Conservation (phyloP, 2,329 filamentous ascomycete species). For the Bipolaris cookei region DNA sequence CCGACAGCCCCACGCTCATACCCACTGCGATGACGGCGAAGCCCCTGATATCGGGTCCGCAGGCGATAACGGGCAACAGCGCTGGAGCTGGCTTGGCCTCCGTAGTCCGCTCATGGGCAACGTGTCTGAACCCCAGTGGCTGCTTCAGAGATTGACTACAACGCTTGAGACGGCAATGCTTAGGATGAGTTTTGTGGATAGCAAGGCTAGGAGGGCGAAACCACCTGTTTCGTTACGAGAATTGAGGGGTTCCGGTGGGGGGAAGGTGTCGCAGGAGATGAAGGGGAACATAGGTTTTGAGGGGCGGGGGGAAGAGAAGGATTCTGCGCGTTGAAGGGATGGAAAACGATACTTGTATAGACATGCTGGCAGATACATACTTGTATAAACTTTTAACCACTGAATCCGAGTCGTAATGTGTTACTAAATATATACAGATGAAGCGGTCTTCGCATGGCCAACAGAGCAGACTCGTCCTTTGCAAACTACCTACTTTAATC, state of each 20-base stretch:
- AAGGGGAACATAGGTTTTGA: slow-evolving; percentile 20
- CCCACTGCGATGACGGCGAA: slow-evolving; percentile 27
- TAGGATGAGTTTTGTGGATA: slow-evolving; percentile 33
- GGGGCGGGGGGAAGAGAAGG: slow-evolving; percentile 5
- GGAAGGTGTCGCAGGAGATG: slow-evolving; percentile 5
- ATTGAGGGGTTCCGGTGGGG: background rate
- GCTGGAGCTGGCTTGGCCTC: slow-evolving; percentile 77
- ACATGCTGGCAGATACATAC: background rate
- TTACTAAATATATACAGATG: no score
- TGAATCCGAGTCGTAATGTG: background rate
- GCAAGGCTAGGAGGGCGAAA: slow-evolving; percentile 23
- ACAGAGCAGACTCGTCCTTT: background rate
- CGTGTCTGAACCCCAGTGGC: slow-evolving; percentile 74
- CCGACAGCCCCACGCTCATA: slow-evolving; percentile 34
- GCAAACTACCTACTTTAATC: slow-evolving; percentile 28
- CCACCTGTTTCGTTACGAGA: slow-evolving; percentile 39
- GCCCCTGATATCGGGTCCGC: slow-evolving; percentile 42
- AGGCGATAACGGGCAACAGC: slow-evolving; percentile 56
- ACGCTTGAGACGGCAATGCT: slow-evolving; percentile 57
- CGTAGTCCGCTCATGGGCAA: slow-evolving; percentile 72
- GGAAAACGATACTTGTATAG: background rate
- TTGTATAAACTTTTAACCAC: background rate
- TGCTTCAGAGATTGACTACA: slow-evolving; percentile 68
- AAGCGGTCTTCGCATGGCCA: background rate
- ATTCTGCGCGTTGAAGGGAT: slow-evolving; percentile 3